These are phyloP conservation scores for Clitopilus passeckerianus DNA, from an alignment of 768 basidiomycete species.

Conservation along the genomic window DNA sequence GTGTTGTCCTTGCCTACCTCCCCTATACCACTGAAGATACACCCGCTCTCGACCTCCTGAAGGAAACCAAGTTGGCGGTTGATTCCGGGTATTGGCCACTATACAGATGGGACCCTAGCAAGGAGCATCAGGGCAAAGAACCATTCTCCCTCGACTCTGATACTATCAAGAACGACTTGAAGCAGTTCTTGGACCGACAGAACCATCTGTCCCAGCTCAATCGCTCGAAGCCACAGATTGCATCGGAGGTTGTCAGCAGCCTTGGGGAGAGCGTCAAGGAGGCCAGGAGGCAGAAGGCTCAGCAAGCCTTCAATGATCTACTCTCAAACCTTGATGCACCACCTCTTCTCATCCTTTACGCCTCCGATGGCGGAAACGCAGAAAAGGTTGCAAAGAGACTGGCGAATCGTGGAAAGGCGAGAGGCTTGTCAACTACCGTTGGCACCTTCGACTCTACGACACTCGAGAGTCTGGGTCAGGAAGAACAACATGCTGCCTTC, in stretches of 20 bases:
- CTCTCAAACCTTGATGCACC: slow-evolving; percentile 84
- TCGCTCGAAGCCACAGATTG: slow-evolving; percentile 73
- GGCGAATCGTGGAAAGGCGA: slow-evolving; percentile 72
- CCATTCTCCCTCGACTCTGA: slow-evolving; percentile 93
- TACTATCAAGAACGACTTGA: slow-evolving; percentile 88
- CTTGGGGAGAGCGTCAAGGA: slow-evolving; percentile 82
- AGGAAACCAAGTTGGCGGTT: slow-evolving; percentile 96
- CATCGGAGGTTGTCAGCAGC: slow-evolving; percentile 77
- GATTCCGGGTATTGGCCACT: slow-evolving; percentile 97
- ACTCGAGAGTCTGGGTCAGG: slow-evolving; percentile 68
- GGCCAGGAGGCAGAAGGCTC: slow-evolving; percentile 75
- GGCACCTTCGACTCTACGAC: slow-evolving; percentile 79
- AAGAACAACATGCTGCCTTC: slow-evolving; percentile 70
- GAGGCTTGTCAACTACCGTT: slow-evolving; percentile 75
- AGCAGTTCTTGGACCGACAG: slow-evolving; percentile 91
- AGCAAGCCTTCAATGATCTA: slow-evolving; percentile 80
- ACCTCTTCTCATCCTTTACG: slow-evolving; percentile 85
- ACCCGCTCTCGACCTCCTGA: slow-evolving; percentile 84
- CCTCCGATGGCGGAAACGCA: slow-evolving; percentile 92
- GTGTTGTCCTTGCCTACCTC: slow-evolving; percentile 90
- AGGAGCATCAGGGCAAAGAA: slow-evolving; percentile 69
- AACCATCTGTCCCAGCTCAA: slow-evolving; percentile 95
- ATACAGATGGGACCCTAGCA: slow-evolving; percentile 94
- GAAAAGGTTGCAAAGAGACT: slow-evolving; percentile 95
- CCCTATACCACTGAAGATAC: slow-evolving; percentile 79